A percentile compares a stretch with the other conserved stretches of the same genome.
These are phyloP conservation scores for Themeda triandra DNA, from an alignment of 176 grass and related monocot genomes.

Conservation along the genomic window DNA sequence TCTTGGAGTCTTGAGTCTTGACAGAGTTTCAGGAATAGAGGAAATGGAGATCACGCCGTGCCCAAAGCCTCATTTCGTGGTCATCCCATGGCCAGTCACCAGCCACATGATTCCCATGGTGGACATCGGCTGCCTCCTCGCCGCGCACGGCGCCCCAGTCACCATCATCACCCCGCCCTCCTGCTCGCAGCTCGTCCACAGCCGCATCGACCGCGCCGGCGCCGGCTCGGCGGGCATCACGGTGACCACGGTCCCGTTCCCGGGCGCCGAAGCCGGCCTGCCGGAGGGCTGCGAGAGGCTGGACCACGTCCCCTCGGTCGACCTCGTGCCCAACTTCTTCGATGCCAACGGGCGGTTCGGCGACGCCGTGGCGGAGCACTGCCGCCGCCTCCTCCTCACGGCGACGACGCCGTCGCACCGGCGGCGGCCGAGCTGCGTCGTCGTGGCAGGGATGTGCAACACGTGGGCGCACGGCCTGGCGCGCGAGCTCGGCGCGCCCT, in stretches of 20 bases:
- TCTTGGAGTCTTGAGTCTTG: too few species aligned
- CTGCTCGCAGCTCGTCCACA: constrained; percentile 30
- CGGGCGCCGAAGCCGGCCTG: constrained; percentile 1
- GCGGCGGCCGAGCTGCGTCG: constrained; percentile 33
- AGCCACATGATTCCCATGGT: constrained; percentile 67
- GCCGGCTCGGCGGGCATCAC: neutral
- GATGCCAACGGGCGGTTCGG: neutral
- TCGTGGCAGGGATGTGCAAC: neutral
- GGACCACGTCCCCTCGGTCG: constrained; percentile 7
- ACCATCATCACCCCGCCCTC: constrained; percentile 41
- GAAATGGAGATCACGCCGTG: neutral
- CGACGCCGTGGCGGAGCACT: constrained; percentile 3
- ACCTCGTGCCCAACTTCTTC: neutral
- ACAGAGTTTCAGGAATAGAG: too few species aligned
- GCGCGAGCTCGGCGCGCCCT: neutral
- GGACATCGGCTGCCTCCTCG: constrained; percentile 52
- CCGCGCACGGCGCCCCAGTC: constrained; percentile 40
- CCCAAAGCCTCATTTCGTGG: constrained; percentile 37
- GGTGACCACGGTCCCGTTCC: neutral
- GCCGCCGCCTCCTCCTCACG: neutral
- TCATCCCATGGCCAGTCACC: constrained; percentile 51
- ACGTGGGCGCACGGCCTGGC: neutral
- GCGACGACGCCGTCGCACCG: too few species aligned
- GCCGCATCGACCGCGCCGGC: constrained; percentile 22
- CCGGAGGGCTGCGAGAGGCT: constrained; percentile 47